Percentiles rank a stretch among this genome's conserved stretches.
Conservation (phyloP, 2,329 filamentous ascomycete genomes). For the Waltergamsia citrina region DNA sequence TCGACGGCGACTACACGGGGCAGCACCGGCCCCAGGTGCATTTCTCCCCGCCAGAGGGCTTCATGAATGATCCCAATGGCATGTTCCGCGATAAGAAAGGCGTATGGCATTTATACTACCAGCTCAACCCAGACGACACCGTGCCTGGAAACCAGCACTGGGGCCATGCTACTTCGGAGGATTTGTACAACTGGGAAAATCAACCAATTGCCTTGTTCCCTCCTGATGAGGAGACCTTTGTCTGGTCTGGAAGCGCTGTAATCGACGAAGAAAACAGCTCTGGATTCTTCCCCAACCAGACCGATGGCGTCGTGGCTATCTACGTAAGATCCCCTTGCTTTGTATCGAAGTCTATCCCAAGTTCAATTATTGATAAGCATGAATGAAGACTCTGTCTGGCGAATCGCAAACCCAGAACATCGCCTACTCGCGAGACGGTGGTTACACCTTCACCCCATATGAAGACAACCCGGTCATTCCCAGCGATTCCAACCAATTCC, state of each 20-base stretch:
- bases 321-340: slow-evolving; percentile 4
- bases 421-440: slow-evolving; percentile 4
- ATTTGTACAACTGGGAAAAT: slow-evolving; percentile 5
- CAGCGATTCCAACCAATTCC: slow-evolving; percentile 1
- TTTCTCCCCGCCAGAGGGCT: slow-evolving; percentile 3
- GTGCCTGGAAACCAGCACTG: slow-evolving; percentile 4
- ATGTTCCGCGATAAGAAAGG: slow-evolving; percentile 4
- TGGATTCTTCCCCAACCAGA: slow-evolving; percentile 2
- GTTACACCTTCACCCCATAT: slow-evolving; percentile 4
- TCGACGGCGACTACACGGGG: slow-evolving; percentile 2
- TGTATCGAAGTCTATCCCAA: background rate
- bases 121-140: slow-evolving; percentile 5
- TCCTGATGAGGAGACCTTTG: slow-evolving; percentile 3
- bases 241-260: slow-evolving; percentile 4
- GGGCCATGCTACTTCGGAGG: slow-evolving; percentile 4
- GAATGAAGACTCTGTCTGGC: slow-evolving; percentile 3
- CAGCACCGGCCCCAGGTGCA: slow-evolving; percentile 5
- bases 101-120: slow-evolving; percentile 5
- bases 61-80: slow-evolving; percentile 6
- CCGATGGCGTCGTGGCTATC: slow-evolving; percentile 3
- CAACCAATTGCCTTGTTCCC: slow-evolving; percentile 4
- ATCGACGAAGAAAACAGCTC: slow-evolving; percentile 4
- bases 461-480: slow-evolving; percentile 4
- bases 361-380: slow-evolving; percentile 1
- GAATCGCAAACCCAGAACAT: slow-evolving; percentile 4